Evolutionary conservation across 257 asterid genomes (phyloP).

Genomic region (Solanum boliviense): DNA sequence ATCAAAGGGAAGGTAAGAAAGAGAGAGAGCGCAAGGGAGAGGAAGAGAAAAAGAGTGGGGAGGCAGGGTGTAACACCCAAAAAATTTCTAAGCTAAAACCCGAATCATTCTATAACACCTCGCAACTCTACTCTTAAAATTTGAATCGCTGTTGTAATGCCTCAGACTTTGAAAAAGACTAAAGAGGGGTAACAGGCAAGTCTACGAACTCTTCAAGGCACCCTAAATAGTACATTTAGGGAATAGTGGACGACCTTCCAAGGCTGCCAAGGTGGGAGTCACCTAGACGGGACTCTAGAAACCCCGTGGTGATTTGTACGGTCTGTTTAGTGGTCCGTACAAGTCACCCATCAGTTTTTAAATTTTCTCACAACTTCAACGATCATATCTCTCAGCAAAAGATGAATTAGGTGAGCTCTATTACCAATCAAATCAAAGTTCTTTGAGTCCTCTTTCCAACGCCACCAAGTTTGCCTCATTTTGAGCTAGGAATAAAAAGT

Average conservation of each 20-base stretch:
- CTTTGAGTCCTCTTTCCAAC: background rate
- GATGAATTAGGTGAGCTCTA: background rate
- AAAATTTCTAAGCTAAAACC: background rate
- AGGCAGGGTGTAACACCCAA: background rate
- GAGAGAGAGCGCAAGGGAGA: background rate
- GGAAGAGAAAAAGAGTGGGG: background rate
- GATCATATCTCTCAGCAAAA: background rate
- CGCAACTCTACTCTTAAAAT: background rate
- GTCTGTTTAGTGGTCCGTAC: background rate
- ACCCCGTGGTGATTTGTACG: background rate
- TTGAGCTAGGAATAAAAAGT: background rate
- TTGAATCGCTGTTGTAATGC: background rate
- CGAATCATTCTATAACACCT: background rate
- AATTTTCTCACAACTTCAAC: no score
- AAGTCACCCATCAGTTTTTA: background rate
- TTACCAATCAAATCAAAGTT: background rate
- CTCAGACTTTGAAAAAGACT: background rate
- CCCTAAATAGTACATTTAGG: background rate
- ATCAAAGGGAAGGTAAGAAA: background rate
- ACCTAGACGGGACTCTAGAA: background rate
- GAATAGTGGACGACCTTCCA: background rate
- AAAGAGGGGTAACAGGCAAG: background rate
- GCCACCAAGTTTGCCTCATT: background rate
- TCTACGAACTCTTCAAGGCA: background rate
- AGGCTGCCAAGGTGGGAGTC: background rate